These are phyloP conservation scores for Uronychia setigera DNA, from an alignment of 73 alveolate species.

Conservation along the genomic window DNA sequence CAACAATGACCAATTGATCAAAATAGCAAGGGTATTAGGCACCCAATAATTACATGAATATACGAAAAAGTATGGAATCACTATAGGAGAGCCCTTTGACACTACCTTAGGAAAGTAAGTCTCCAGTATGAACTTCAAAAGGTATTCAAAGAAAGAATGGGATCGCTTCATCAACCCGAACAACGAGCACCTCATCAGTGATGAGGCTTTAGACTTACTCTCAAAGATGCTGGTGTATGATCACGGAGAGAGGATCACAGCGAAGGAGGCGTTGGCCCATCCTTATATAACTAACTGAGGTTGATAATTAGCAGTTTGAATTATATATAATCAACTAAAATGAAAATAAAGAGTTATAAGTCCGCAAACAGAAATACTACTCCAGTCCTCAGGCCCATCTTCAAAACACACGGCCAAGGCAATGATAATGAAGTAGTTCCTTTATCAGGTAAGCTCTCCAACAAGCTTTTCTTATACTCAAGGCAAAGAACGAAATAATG, in stretches of 20 bases:
- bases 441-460: too few species aligned
- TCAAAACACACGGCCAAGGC: too few species aligned
- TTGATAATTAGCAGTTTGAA: not conserved
- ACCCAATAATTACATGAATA: constrained; percentile 63
- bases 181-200: constrained; percentile 67
- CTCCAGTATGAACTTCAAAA: constrained; percentile 17
- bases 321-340: too few species aligned
- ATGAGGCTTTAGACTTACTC: constrained; percentile 70
- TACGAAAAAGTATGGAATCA: constrained; percentile 67
- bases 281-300: constrained; percentile 43
- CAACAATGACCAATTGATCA: constrained; percentile 76
- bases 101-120: constrained; percentile 69
- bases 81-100: constrained; percentile 58
- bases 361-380: not conserved
- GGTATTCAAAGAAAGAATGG: constrained; percentile 63
- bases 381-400: too few species aligned
- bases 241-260: constrained; percentile 74
- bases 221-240: constrained; percentile 68
- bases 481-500: too few species aligned
- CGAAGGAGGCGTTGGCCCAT: constrained; percentile 81
- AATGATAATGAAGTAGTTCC: too few species aligned
- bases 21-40: constrained; percentile 78
- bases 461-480: too few species aligned
- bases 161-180: constrained; percentile 62
- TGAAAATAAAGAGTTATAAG: not conserved